phyloP scores from a whole-genome alignment of 2,329 filamentous ascomycete species.

The Trichoderma aggressivum region DNA sequence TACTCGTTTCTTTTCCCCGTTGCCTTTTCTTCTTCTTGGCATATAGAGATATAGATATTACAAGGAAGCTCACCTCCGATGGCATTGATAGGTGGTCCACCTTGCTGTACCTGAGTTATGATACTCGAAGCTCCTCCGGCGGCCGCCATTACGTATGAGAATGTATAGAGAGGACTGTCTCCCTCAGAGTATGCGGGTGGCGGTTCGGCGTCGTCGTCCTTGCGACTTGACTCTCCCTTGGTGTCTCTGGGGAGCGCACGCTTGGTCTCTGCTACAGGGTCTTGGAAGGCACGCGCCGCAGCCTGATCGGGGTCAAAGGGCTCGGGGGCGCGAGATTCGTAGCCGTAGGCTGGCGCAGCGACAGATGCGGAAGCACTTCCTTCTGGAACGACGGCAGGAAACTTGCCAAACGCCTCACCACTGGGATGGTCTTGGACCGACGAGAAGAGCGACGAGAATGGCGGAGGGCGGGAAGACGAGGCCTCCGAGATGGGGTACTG shows the following conservation, averaged over 20 bases:
- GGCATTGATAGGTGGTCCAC: constrained; percentile 82
- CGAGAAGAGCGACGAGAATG: constrained; percentile 60
- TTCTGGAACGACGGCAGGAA: constrained; percentile 29
- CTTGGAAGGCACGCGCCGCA: constrained; percentile 41
- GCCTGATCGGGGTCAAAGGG: constrained; percentile 37
- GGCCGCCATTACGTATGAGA: constrained; percentile 96
- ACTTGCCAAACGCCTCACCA: constrained; percentile 34
- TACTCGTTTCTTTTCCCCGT: background rate
- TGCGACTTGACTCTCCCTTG: constrained; percentile 71
- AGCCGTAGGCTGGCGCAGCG: constrained; percentile 54
- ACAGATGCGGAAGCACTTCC: constrained; percentile 36
- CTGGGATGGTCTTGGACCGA: constrained; percentile 34
- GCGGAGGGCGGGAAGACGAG: constrained; percentile 51
- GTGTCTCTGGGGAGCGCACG: constrained; percentile 76
- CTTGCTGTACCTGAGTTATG: constrained; percentile 97
- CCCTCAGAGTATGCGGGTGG: constrained; percentile 96
- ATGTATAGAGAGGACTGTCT: constrained; percentile 84
- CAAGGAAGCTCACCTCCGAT: constrained; percentile 64
- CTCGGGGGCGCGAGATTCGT: constrained; percentile 38
- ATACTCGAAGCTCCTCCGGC: constrained; percentile 97
- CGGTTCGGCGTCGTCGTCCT: constrained; percentile 82
- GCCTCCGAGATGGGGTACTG: constrained; percentile 57
- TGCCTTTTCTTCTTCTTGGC: background rate
- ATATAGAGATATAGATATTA: background rate
- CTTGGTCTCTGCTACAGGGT: constrained; percentile 71